Conservation (phyloP, 805 yeast genomes). For the Metschnikowia picachoensis region DNA sequence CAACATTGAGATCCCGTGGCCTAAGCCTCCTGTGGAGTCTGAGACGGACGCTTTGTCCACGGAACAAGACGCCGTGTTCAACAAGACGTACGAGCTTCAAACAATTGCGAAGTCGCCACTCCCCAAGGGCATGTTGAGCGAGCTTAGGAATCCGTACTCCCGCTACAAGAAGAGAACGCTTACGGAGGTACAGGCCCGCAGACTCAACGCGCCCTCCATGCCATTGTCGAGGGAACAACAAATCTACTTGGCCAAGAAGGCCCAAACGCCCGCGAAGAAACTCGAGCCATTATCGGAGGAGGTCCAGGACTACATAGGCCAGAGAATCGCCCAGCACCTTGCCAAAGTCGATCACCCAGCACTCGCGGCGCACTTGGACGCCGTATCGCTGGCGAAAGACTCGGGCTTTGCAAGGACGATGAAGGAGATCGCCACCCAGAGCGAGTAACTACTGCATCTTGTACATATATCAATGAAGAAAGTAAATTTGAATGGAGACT, state of each 20-base stretch:
- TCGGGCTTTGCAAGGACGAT: constrained; percentile 32
- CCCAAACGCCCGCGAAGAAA: constrained; percentile 32
- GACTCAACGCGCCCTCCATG: constrained; percentile 68
- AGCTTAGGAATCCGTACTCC: constrained; percentile 75
- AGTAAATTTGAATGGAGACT: too few species aligned
- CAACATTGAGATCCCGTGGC: constrained; percentile 83
- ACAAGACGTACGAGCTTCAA: constrained; percentile 71
- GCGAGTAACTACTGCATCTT: constrained; percentile 4
- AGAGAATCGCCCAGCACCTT: constrained; percentile 41
- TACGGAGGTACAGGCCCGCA: constrained; percentile 58
- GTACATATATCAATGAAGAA: constrained; percentile 8
- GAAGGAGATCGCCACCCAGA: constrained; percentile 18
- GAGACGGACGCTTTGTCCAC: constrained; percentile 63
- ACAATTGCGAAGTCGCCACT: constrained; percentile 63
- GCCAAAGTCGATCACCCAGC: constrained; percentile 33
- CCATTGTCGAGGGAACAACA: constrained; percentile 64
- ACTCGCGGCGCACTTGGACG: constrained; percentile 37
- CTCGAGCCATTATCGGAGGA: constrained; percentile 45
- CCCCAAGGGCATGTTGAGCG: constrained; percentile 60
- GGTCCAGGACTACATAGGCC: constrained; percentile 52
- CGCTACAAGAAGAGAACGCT: constrained; percentile 54
- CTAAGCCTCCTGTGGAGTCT: constrained; percentile 53
- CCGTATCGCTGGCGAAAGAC: constrained; percentile 25
- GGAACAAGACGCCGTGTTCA: constrained; percentile 51
- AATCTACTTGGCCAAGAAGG: constrained; percentile 56